A percentile compares a stretch with the other conserved stretches of the same genome.
These are phyloP conservation scores for Ophiocordyceps camponoti-rufipedis DNA, from an alignment of 2,329 filamentous ascomycete species.

Conservation along the genomic window DNA sequence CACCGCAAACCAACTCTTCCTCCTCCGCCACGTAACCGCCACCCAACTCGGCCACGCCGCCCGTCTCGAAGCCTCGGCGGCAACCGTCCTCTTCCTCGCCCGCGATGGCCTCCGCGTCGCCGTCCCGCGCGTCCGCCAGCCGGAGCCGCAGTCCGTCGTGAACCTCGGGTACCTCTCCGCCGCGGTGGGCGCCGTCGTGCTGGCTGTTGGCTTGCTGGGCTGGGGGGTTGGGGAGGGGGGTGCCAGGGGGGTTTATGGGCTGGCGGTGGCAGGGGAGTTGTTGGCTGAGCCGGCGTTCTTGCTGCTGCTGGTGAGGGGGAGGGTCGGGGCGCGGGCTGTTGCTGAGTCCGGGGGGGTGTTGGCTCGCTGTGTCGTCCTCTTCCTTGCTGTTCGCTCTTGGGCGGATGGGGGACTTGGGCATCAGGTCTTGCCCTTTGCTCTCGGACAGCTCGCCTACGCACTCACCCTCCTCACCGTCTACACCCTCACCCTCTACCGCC, in stretches of 20 bases:
- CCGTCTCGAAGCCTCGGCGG: conserved; percentile 83
- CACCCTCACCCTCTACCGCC: conserved; percentile 34
- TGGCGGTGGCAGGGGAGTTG: conserved; percentile 52
- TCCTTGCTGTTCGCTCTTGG: conserved; percentile 49
- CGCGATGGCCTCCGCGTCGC: conserved; percentile 84
- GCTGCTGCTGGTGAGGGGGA: conserved; percentile 62
- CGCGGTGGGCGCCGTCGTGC: conserved; percentile 30
- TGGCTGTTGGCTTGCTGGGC: conserved; percentile 29
- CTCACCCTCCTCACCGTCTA: conserved; percentile 53
- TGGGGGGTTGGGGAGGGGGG: conserved; percentile 15
- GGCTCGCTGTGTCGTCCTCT: conserved; percentile 56
- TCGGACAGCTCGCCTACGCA: conserved; percentile 70
- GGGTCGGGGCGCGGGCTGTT: conserved; percentile 61
- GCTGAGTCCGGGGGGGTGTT: conserved; percentile 76
- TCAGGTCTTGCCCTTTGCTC: conserved; percentile 62
- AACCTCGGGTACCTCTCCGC: conserved; percentile 77
- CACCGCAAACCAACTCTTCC: conserved; percentile 72
- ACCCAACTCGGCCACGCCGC: conserved; percentile 69
- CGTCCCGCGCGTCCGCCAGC: conserved; percentile 51
- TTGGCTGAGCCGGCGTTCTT: conserved; percentile 79
- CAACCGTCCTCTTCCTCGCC: conserved; percentile 87
- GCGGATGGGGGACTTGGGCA: conserved; percentile 13
- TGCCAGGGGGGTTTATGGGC: conserved; percentile 31
- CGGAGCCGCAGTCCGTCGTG: conserved; percentile 49
- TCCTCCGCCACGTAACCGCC: conserved; percentile 77